A percentile compares a stretch with the other conserved stretches of the same genome.
Conservation (phyloP, 1,284 basidiomycete genomes). For the Apiotrichum siamense region DNA sequence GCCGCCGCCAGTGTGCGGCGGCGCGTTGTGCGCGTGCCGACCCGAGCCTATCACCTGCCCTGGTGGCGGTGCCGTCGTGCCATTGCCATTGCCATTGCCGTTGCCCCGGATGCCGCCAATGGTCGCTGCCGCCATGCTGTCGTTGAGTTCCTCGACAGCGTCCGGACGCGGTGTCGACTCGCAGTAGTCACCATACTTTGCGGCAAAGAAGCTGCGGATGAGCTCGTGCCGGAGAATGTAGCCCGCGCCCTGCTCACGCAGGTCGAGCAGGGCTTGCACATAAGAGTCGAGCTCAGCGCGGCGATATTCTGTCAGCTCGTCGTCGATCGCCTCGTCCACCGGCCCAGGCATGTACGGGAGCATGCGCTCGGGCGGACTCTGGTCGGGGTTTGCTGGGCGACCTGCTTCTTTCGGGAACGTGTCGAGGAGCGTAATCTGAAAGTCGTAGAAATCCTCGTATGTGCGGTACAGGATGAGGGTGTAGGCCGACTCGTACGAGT, state of each 20-base stretch:
- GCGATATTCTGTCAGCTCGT: conserved; percentile 73
- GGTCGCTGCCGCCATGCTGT: conserved; percentile 36
- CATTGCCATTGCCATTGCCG: too few relatives aligned
- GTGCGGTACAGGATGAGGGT: conserved; percentile 87
- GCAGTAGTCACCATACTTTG: conserved; percentile 79
- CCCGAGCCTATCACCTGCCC: neutral
- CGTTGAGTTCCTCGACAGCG: conserved; percentile 59
- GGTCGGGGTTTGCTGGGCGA: conserved; percentile 47
- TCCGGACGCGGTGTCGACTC: conserved; percentile 58
- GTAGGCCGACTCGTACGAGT: conserved; percentile 58
- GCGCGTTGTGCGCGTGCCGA: neutral
- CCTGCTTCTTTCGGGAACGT: conserved; percentile 86
- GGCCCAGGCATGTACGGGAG: conserved; percentile 96
- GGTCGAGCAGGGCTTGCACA: conserved; percentile 65
- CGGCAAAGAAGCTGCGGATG: conserved; percentile 76
- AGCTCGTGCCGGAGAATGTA: conserved; percentile 77
- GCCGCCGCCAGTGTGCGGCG: neutral
- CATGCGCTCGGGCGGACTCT: conserved; percentile 57
- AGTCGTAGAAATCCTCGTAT: conserved; percentile 98
- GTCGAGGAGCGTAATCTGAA: conserved; percentile 83
- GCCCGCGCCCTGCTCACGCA: conserved; percentile 57
- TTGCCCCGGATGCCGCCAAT: too few relatives aligned
- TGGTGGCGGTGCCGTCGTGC: neutral
- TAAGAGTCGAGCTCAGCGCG: conserved; percentile 84
- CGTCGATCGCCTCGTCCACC: conserved; percentile 68